A percentile compares a stretch with the other conserved stretches of the same genome.
These are phyloP conservation scores for Sporisorium reilianum DNA, from an alignment of 1,284 basidiomycete species.

Conservation along the genomic window DNA sequence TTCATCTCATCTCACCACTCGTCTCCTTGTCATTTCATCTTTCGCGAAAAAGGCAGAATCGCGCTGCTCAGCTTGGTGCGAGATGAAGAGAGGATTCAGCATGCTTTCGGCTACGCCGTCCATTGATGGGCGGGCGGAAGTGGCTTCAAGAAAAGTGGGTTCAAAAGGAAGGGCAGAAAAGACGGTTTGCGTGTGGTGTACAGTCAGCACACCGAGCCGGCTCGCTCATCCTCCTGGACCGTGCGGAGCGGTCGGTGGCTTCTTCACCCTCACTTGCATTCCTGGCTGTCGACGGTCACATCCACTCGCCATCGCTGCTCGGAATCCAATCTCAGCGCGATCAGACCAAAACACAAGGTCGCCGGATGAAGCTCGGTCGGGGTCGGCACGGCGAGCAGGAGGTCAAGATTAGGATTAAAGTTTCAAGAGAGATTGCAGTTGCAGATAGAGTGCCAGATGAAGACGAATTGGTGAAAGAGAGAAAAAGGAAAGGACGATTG, in stretches of 20 bases:
- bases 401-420: background rate
- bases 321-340: background rate
- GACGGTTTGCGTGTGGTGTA: too few species aligned
- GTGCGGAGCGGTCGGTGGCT: background rate
- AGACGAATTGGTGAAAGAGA: background rate
- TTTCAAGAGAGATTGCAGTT: background rate
- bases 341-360: background rate
- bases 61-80: background rate
- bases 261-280: too few species aligned
- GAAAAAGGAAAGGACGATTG: background rate
- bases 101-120: background rate
- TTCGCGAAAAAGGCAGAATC: background rate
- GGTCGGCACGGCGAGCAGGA: background rate
- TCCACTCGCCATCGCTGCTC: background rate
- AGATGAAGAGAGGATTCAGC: background rate
- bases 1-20: background rate
- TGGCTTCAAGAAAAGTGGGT: background rate
- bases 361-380: background rate
- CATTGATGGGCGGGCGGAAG: background rate
- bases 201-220: constrained; percentile 1
- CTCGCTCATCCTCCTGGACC: constrained; percentile 2
- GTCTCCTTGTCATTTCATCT: too few species aligned
- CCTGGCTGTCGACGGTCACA: too few species aligned
- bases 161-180: too few species aligned
- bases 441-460: background rate